A percentile compares a stretch with the other conserved stretches of the same genome.
phyloP scores from a whole-genome alignment of 1,284 basidiomycete genomes.

The Ceratobasidium sp. region DNA sequence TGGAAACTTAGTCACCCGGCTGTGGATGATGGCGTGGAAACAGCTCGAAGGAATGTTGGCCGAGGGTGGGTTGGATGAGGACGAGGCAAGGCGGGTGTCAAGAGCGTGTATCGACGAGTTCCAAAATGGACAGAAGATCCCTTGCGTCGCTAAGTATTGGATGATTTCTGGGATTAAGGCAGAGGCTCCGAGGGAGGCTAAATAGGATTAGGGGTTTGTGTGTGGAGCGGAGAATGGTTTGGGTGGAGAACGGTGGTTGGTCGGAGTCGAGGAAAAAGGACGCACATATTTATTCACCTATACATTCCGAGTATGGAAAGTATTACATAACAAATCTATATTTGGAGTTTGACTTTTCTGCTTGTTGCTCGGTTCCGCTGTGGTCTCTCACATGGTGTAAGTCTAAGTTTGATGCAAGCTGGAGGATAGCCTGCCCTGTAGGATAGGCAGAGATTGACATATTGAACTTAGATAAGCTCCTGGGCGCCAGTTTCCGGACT shows the following conservation, averaged over 20 bases:
- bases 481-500: too few species aligned
- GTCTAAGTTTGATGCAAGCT: too few species aligned
- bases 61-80: neutral
- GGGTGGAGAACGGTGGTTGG: neutral
- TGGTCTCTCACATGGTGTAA: too few species aligned
- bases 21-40: conserved; percentile 19
- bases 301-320: neutral
- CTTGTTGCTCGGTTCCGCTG: too few species aligned
- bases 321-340: neutral
- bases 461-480: too few species aligned
- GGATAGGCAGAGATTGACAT: too few species aligned
- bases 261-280: neutral
- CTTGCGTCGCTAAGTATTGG: neutral
- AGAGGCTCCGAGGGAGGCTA: neutral
- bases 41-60: conserved; percentile 21
- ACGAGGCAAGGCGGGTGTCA: conserved; percentile 6
- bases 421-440: too few species aligned
- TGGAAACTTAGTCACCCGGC: neutral
- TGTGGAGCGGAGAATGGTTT: neutral
- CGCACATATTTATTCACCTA: neutral
- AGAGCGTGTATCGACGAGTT: neutral
- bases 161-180: conserved; percentile 19
- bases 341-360: neutral
- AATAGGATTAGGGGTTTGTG: neutral
- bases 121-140: neutral